Conservation (phyloP, 208 protist genomes). For the Lotmaria passim region DNA sequence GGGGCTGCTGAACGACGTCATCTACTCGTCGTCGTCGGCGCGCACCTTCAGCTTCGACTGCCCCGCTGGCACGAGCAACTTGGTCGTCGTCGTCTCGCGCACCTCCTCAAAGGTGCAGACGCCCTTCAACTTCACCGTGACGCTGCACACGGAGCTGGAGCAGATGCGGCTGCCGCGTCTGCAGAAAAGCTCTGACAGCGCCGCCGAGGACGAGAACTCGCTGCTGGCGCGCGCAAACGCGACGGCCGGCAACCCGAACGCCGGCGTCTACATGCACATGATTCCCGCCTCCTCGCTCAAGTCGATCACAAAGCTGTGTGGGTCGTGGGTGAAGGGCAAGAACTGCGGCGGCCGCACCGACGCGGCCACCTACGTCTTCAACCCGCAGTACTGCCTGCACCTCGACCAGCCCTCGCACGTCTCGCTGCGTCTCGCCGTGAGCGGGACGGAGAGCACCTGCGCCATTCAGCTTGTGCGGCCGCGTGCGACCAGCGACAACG, state of each 20-base stretch:
- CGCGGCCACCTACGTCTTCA: conserved; percentile 69
- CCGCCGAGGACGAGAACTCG: conserved; percentile 27
- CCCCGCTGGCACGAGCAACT: conserved; percentile 66
- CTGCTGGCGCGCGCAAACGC: conserved; percentile 38
- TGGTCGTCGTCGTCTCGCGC: conserved; percentile 72
- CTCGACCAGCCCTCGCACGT: conserved; percentile 62
- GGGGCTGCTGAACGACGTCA: conserved; percentile 63
- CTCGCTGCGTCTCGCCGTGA: conserved; percentile 57
- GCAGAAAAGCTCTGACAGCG: conserved; percentile 12
- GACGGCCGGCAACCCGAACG: conserved; percentile 28
- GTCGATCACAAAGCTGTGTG: conserved; percentile 42
- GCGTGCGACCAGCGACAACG: conserved; percentile 25
- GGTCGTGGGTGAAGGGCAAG: conserved; percentile 73
- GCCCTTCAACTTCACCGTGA: conserved; percentile 80
- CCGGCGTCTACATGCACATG: conserved; percentile 82
- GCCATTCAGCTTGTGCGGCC: conserved; percentile 47
- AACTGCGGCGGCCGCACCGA: conserved; percentile 73
- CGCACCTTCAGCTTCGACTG: conserved; percentile 85
- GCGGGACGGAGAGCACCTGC: conserved; percentile 40
- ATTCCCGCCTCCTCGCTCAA: conserved; percentile 62
- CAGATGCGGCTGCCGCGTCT: conserved; percentile 50
- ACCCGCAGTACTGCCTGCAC: conserved; percentile 72
- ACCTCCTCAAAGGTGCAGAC: conserved; percentile 43
- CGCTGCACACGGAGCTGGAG: conserved; percentile 80
- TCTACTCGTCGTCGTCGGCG: conserved; percentile 63